These are phyloP conservation scores for Fusarium sp. DNA, from an alignment of 2,329 filamentous ascomycete species.

Conservation along the genomic window DNA sequence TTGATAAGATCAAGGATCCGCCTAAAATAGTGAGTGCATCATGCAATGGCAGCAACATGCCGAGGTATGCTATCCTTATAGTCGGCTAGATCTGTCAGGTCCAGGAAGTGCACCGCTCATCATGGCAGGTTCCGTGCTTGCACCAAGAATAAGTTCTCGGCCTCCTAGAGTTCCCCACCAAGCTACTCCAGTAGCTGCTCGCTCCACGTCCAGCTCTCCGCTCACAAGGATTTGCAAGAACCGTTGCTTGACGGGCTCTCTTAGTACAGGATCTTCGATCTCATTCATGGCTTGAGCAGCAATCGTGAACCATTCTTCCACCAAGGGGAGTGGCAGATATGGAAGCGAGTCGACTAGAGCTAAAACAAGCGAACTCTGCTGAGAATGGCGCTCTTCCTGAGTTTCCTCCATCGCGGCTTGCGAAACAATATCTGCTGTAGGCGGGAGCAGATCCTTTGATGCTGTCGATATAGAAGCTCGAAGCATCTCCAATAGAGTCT, in stretches of 20 bases:
- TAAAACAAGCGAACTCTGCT: conserved; percentile 83
- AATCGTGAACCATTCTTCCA: conserved; percentile 86
- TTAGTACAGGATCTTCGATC: conserved; percentile 73
- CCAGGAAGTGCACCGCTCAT: conserved; percentile 69
- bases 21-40: conserved; percentile 1
- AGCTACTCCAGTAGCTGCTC: conserved; percentile 81
- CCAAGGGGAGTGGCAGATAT: conserved; percentile 75
- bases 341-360: conserved; percentile 86
- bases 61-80: conserved; percentile 49
- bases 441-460: conserved; percentile 59
- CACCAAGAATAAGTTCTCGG: conserved; percentile 64
- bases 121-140: conserved; percentile 52
- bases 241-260: conserved; percentile 75
- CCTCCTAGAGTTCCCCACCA: conserved; percentile 83
- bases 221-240: conserved; percentile 85
- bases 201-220: conserved; percentile 91
- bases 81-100: conserved; percentile 53
- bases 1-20: background rate
- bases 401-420: conserved; percentile 48
- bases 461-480: conserved; percentile 72
- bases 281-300: conserved; percentile 77
- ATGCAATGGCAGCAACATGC: conserved; percentile 3
- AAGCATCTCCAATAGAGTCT: conserved; percentile 84
- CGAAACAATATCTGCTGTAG: conserved; percentile 56
- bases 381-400: conserved; percentile 68